A percentile compares a stretch with the other conserved stretches of the same genome.
Conservation (phyloP, 805 yeast species). For the Kodamaea fukazawae region DNA sequence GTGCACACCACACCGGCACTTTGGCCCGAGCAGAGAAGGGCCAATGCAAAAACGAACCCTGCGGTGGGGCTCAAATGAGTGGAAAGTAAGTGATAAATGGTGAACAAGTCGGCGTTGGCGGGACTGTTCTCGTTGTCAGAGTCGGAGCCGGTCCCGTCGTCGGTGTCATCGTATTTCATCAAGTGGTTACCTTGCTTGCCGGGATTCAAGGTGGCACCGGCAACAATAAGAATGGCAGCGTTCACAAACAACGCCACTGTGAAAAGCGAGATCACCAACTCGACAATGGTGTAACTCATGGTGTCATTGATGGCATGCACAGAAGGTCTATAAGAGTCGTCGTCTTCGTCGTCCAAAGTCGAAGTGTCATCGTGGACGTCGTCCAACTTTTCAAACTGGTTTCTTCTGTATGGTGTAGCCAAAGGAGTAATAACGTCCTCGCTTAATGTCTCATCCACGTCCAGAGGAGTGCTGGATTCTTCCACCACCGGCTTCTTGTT, state of each 20-base stretch:
- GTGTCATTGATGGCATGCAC: constrained; percentile 76
- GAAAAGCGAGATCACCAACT: constrained; percentile 75
- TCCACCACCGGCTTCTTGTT: background rate
- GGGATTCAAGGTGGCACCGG: constrained; percentile 79
- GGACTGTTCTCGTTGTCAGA: constrained; percentile 39
- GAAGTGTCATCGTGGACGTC: constrained; percentile 7
- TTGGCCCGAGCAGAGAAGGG: constrained; percentile 87
- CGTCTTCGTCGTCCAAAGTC: constrained; percentile 22
- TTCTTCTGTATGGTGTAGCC: constrained; percentile 9
- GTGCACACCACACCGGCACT: constrained; percentile 95
- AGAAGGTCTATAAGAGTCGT: constrained; percentile 63
- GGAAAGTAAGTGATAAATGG: constrained; percentile 70
- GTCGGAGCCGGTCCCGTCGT: constrained; percentile 16
- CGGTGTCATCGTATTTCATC: constrained; percentile 17
- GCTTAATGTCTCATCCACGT: constrained; percentile 1
- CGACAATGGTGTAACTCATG: constrained; percentile 77
- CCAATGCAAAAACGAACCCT: constrained; percentile 84
- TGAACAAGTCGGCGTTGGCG: constrained; percentile 67
- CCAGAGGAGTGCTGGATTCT: background rate
- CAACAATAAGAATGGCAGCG: constrained; percentile 84
- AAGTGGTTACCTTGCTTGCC: constrained; percentile 7
- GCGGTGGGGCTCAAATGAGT: constrained; percentile 79
- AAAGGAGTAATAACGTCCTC: constrained; percentile 9
- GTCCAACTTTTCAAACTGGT: constrained; percentile 10
- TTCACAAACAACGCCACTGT: constrained; percentile 91